Evolutionary conservation across 768 basidiomycete species (phyloP).

Genomic region (Mycena capillaripes): DNA sequence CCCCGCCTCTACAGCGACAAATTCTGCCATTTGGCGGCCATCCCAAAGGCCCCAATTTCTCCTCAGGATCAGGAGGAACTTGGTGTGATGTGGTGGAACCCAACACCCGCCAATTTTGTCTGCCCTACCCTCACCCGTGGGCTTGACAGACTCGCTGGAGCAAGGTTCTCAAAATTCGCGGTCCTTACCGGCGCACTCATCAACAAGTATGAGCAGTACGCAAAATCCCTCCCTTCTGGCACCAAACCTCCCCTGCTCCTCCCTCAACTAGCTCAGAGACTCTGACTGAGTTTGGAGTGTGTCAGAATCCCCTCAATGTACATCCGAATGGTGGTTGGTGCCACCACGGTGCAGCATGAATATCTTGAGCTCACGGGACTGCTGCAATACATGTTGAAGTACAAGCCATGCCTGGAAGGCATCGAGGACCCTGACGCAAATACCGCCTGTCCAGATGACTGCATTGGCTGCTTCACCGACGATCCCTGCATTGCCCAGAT

Average conservation of each 20-base stretch:
- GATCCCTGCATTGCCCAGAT: constrained; percentile 7
- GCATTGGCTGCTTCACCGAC: constrained; percentile 9
- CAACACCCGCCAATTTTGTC: constrained; percentile 8
- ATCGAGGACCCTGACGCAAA: constrained; percentile 3
- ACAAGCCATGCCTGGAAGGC: constrained; percentile 12
- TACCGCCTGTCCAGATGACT: neutral
- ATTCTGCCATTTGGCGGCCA: constrained; percentile 7
- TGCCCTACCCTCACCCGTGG: constrained; percentile 18
- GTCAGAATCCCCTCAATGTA: neutral
- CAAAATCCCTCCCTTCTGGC: constrained; percentile 5
- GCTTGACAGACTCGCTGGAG: neutral
- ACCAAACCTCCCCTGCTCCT: constrained; percentile 10
- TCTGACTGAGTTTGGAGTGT: constrained; percentile 8
- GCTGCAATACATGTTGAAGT: constrained; percentile 11
- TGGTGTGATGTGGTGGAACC: constrained; percentile 16
- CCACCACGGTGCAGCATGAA: constrained; percentile 14
- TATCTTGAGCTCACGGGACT: constrained; percentile 22
- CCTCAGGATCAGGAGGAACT: neutral
- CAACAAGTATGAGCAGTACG: constrained; percentile 9
- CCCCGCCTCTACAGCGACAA: neutral
- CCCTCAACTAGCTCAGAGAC: neutral
- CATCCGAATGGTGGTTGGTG: constrained; percentile 2
- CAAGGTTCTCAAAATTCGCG: neutral
- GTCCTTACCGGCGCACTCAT: neutral
- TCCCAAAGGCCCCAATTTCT: constrained; percentile 1